Conservation (phyloP, 2,329 filamentous ascomycete genomes). For the Capronia epimyces region DNA sequence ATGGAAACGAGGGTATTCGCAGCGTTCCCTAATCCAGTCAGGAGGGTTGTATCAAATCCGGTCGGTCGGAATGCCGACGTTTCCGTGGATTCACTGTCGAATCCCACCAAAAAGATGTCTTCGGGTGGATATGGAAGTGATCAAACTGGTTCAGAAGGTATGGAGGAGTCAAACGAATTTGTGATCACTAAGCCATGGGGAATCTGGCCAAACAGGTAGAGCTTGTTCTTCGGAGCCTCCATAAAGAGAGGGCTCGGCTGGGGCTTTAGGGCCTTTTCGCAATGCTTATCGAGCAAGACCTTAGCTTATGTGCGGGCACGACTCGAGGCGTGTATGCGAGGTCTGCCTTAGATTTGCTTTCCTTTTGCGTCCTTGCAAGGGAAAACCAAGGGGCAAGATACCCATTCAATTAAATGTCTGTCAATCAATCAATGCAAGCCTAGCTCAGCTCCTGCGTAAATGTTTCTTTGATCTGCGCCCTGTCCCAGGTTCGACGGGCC, state of each 20-base stretch:
- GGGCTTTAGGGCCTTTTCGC: not conserved
- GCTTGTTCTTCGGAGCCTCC: not conserved
- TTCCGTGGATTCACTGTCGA: not conserved
- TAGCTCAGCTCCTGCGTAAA: too few relatives aligned
- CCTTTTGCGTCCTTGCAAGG: not conserved
- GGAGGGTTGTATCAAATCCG: not conserved
- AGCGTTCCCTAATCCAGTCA: conserved; percentile 13
- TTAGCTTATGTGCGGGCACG: not conserved
- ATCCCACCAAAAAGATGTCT: not conserved
- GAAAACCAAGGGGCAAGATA: not conserved
- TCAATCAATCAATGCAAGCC: not conserved
- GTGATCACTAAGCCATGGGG: not conserved
- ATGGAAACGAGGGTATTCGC: conserved; percentile 11
- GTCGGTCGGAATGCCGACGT: not conserved
- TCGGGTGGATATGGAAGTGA: not conserved
- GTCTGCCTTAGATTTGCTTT: not conserved
- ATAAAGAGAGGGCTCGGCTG: not conserved
- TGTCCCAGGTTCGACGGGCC: too few relatives aligned
- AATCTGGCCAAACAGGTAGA: not conserved
- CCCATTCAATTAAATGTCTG: not conserved
- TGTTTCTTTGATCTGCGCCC: too few relatives aligned
- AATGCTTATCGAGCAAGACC: not conserved
- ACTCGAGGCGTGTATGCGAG: not conserved
- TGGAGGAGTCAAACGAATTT: not conserved
- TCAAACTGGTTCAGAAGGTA: not conserved